Evolutionary conservation across 2,329 filamentous ascomycete genomes (phyloP).

Genomic region (Purpureocillium takamizusanense): DNA sequence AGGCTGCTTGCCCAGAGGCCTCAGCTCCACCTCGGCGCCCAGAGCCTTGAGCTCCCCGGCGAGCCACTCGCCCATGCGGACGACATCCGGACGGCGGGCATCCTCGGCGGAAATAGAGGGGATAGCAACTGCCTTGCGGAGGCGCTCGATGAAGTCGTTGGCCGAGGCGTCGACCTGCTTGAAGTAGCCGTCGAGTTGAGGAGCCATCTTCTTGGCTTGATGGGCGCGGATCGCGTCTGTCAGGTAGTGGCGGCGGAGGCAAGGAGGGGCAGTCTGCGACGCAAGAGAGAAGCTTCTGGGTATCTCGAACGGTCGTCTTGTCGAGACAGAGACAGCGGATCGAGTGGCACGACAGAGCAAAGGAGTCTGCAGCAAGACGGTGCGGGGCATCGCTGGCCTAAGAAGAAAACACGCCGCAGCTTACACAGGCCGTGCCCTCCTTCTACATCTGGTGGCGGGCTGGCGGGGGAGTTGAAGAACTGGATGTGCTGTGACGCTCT

Average conservation of each 20-base stretch:
- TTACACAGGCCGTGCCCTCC: neutral
- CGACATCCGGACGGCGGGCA: constrained; percentile 78
- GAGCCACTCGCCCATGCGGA: constrained; percentile 93
- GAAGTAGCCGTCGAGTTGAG: constrained; percentile 86
- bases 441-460: constrained; percentile 5
- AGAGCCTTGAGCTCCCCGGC: constrained; percentile 72
- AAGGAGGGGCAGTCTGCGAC: constrained; percentile 4
- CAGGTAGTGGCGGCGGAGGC: constrained; percentile 34
- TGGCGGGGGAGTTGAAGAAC: constrained; percentile 14
- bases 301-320: constrained; percentile 13
- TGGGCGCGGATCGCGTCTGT: constrained; percentile 44
- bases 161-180: constrained; percentile 78
- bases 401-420: neutral
- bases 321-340: constrained; percentile 5
- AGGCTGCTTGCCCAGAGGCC: constrained; percentile 83
- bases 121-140: constrained; percentile 88
- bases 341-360: constrained; percentile 13
- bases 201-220: constrained; percentile 72
- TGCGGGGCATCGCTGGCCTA: constrained; percentile 33
- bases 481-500: neutral
- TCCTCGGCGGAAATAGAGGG: constrained; percentile 92
- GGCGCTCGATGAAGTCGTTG: constrained; percentile 77
- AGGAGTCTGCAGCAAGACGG: constrained; percentile 23
- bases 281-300: constrained; percentile 11
- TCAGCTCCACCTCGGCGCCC: constrained; percentile 79